phyloP scores from a whole-genome alignment of 441 rosid genomes.

The Erodium chrysanthum region DNA sequence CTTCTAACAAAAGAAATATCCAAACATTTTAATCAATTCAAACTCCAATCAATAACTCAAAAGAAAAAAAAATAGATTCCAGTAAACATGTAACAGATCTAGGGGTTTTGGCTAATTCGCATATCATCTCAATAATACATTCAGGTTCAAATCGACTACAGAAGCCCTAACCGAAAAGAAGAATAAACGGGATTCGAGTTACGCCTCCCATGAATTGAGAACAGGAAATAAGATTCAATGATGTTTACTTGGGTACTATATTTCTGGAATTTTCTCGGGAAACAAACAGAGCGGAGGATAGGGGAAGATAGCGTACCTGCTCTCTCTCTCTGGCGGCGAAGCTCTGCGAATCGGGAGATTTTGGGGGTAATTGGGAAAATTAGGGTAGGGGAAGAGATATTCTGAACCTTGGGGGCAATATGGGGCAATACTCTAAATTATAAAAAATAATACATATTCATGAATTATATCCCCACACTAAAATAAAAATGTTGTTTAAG shows the following conservation, averaged over 20 bases:
- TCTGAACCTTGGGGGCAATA: slow-evolving; percentile 1
- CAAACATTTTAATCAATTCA: background rate
- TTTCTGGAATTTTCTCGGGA: slow-evolving; percentile 3
- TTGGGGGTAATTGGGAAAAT: background rate
- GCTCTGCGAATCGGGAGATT: slow-evolving; percentile 8
- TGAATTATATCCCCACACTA: too few relatives aligned
- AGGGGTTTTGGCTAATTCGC: background rate
- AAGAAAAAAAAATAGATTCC: background rate
- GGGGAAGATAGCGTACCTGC: slow-evolving; percentile 2
- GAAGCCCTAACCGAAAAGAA: slow-evolving; percentile 7
- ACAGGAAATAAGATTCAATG: background rate
- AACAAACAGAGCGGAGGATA: background rate
- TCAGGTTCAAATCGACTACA: background rate
- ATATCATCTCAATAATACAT: background rate
- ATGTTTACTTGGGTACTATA: background rate
- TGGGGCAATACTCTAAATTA: background rate
- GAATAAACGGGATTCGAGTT: background rate
- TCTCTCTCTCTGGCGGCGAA: slow-evolving; percentile 8
- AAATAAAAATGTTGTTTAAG: too few relatives aligned
- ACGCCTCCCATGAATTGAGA: background rate
- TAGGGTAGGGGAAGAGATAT: slow-evolving; percentile 7
- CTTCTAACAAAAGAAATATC: too few relatives aligned
- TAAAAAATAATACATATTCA: too few relatives aligned
- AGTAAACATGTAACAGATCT: background rate
- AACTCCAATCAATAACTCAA: background rate